phyloP scores from a whole-genome alignment of 345 rosid species.

The Garcia nutans region DNA sequence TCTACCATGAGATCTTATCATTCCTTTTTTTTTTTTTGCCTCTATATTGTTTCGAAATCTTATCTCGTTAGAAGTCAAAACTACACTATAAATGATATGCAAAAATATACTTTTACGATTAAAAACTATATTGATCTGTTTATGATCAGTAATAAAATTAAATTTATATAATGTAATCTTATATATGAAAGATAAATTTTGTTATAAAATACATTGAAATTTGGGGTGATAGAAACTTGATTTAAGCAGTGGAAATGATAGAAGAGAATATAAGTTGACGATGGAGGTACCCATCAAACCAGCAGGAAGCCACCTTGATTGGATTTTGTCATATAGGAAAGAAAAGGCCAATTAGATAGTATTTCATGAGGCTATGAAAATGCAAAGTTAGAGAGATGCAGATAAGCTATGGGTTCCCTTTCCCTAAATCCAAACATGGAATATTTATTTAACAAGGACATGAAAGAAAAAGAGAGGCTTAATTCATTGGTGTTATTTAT shows the following conservation, averaged over 20 bases:
- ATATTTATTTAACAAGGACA: conserved; percentile 21
- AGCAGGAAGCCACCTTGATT: neutral
- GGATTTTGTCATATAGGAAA: neutral
- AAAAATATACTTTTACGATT: too few relatives aligned
- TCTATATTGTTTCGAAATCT: neutral
- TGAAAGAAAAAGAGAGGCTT: neutral
- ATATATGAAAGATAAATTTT: too few relatives aligned
- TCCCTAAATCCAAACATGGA: conserved; percentile 6
- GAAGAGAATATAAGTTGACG: too few relatives aligned
- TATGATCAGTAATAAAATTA: too few relatives aligned
- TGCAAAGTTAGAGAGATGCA: conserved; percentile 1
- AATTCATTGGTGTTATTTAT: too few relatives aligned
- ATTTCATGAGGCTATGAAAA: conserved; percentile 1
- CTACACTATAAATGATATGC: neutral
- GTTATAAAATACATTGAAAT: too few relatives aligned
- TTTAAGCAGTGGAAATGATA: too few relatives aligned
- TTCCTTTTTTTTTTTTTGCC: neutral
- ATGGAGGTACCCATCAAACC: neutral
- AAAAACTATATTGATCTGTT: too few relatives aligned
- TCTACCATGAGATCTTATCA: neutral
- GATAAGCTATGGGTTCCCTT: conserved; percentile 17
- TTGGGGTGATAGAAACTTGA: too few relatives aligned
- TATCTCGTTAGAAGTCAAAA: neutral
- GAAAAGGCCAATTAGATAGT: neutral
- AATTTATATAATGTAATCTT: too few relatives aligned